Evolutionary conservation across 257 asterid species (phyloP).

Genomic region (Solanum phureja): DNA sequence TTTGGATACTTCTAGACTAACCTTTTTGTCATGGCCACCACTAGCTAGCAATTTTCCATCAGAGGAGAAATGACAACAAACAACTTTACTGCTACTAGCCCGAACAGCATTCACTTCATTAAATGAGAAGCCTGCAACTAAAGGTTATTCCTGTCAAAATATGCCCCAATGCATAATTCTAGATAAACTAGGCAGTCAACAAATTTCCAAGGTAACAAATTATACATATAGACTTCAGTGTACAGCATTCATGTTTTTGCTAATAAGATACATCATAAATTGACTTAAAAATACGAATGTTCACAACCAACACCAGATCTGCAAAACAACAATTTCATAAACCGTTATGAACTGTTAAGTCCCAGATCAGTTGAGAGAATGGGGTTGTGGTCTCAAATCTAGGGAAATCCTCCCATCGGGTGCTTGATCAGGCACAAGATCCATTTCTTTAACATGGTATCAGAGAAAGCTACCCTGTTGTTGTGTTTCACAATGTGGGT

Average conservation of each 20-base stretch:
- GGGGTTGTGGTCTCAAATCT: neutral
- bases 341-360: neutral
- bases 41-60: conserved; percentile 95
- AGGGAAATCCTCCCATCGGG: neutral
- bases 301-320: neutral
- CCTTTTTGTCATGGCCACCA: conserved; percentile 99
- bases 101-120: conserved; percentile 61
- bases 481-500: neutral
- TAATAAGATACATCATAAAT: neutral
- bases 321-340: neutral
- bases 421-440: neutral
- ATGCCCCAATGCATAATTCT: neutral
- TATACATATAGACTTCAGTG: neutral
- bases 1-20: neutral
- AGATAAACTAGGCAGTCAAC: neutral
- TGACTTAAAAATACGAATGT: neutral
- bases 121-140: conserved; percentile 63
- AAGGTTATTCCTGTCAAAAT: conserved; percentile 5
- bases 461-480: neutral
- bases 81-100: conserved; percentile 76
- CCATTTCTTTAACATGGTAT: neutral
- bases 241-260: neutral
- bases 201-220: neutral
- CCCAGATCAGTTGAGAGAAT: neutral
- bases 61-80: conserved; percentile 90